Evolutionary conservation across 2,329 filamentous ascomycete species (phyloP), one percentile per base, ranked within the genome.

Genomic region (Aaosphaeria pasadenensis): DNA sequence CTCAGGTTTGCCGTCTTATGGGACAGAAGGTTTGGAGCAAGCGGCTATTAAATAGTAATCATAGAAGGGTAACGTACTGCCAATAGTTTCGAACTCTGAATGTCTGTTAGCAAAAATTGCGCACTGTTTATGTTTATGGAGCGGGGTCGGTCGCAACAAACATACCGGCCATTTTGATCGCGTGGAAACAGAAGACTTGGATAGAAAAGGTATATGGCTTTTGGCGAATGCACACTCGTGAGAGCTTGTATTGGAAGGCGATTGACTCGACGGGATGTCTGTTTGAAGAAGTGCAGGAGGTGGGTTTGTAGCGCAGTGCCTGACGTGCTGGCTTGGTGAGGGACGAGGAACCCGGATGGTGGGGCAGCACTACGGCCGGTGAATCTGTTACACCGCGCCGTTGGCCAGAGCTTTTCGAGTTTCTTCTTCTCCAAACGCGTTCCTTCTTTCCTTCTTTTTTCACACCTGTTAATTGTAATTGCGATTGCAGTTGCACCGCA

Each of bases 81-180:
- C 51, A 30, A 53, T 46, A 7, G 11, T 32, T 28, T 47, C 36
- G 39, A 51, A 56, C 38, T 48, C 53, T 52, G 36, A 17, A 41
- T 17, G 29, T 42, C 30, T 36, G 35, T 47, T 30, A 50, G 48
- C 42, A 29, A 28, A 30, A 29, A 9, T 36, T 36, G 33, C 33
- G 33, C 33, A 36, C n/a, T 36, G n/a, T 17, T 39, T 7, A 7
- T 33, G 32, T 30, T 49, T 36, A 13, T 35, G 17, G 11, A 17
- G 28, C 30, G 7, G 45, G 11, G 46, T 36, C 9, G n/a, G n/a
- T 9, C 33, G 41, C 6, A 11, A 41, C 24, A 38, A 30, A 39
- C 32, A 35, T 44, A 50, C 44, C 44, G 38, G 29, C 44, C 44
- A 38, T 42, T 39, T 31, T 17, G 11, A 36, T n/a, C 9, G 7